Base-by-base conservation (phyloP, 495 filamentous ascomycete genomes). In the Podospora pseudopauciseta region DNA sequence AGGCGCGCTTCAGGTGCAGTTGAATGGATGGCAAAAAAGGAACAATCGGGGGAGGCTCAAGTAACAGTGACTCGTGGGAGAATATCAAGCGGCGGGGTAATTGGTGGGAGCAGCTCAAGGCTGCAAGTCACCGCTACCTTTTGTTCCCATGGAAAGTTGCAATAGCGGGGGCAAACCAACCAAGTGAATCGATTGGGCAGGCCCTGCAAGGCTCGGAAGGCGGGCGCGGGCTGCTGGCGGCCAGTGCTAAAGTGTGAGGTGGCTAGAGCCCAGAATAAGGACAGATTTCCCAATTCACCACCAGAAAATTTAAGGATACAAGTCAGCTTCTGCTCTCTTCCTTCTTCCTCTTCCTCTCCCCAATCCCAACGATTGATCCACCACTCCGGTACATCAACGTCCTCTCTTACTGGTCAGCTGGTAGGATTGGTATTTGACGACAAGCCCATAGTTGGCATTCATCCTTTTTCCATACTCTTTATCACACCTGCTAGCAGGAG, bases 241-340 rank as follows among this genome's bases (percentile, higher is more conserved):
- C 61, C 66, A 64, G 64, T 67, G 68, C 65, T 67, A 63, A 71
- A 63, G 66, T 64, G 70, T 66, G 67, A 71, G 66, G 69, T 70
- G 74, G 68, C 72, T 72, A 64, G 55, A 74, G 67, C 30, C 67
- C 62, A 67, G 70, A 68, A 74, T 74, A 68, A 76, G 74, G 74
- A 76, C 74, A 76, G 71, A 75, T 76, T 75, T 75, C 71, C 74
- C 44, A 27, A 68, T 75, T 65, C 28, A 34, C 39, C n/a, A 23
- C 63, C 27, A 68, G 23, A 67, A 70, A 67, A 65, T 65, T 64
- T 28, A 69, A 60, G 49, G 26, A 23, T 70, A 67, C 60, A 66
- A 71, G 23, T 44, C 44, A 28, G 28, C 63, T 54, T 26, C n/a
- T 56, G 32, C 39, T 49, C 59, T 65, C 49, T 26, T 63, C 30